These are phyloP conservation scores for Torulaspora indica DNA, from an alignment of 805 yeast species.

Conservation along the genomic window DNA sequence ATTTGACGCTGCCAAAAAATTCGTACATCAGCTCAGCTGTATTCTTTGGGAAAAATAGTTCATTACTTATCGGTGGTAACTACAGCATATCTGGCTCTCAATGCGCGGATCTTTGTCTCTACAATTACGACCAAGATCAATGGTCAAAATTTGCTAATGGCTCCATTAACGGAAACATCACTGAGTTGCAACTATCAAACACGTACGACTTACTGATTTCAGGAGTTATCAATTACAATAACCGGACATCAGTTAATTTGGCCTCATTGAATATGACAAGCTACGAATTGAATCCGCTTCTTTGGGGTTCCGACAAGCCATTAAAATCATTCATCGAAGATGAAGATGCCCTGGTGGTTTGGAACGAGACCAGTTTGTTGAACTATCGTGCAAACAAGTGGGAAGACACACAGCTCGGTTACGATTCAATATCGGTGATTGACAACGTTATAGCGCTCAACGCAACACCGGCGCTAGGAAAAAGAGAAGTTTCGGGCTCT, in stretches of 20 bases:
- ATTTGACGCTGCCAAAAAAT: slow-evolving; percentile 35
- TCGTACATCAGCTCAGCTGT: slow-evolving; percentile 43
- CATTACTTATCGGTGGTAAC: slow-evolving; percentile 62
- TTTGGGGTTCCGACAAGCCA: slow-evolving; percentile 5
- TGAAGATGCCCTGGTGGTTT: slow-evolving; percentile 16
- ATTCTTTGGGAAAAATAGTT: slow-evolving; percentile 38
- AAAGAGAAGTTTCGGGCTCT: slow-evolving; percentile 6
- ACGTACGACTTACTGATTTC: slow-evolving; percentile 40
- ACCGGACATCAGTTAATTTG: slow-evolving; percentile 43
- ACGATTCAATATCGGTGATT: not conserved
- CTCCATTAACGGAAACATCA: slow-evolving; percentile 48
- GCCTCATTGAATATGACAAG: slow-evolving; percentile 30
- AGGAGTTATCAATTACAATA: slow-evolving; percentile 44
- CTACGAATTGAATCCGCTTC: slow-evolving; percentile 14
- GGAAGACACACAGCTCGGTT: slow-evolving; percentile 5
- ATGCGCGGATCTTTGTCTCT: slow-evolving; percentile 66
- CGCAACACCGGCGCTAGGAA: not conserved
- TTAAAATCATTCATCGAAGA: slow-evolving; percentile 20
- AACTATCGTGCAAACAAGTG: slow-evolving; percentile 11
- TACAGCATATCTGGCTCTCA: slow-evolving; percentile 54
- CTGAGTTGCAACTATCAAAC: slow-evolving; percentile 47
- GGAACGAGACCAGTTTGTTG: slow-evolving; percentile 21
- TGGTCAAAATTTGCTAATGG: slow-evolving; percentile 45
- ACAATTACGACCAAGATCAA: slow-evolving; percentile 47
- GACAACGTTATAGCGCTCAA: not conserved